phyloP scores from a whole-genome alignment of 1,284 basidiomycete genomes.

The Ganoderma leucocontextum region DNA sequence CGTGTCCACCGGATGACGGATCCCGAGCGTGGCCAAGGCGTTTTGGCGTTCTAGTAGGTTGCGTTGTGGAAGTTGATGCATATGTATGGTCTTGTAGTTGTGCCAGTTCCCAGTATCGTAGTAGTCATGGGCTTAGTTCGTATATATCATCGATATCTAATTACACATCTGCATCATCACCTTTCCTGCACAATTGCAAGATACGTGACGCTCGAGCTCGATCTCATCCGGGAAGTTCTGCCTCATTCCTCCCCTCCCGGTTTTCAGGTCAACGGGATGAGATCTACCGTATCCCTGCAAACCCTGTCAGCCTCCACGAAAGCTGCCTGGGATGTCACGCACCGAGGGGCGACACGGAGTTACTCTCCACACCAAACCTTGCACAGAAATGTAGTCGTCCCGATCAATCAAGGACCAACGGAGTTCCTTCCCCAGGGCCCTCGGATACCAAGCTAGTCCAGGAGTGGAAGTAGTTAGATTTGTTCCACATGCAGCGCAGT shows the following conservation, averaged over 20 bases:
- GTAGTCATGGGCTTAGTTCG: neutral
- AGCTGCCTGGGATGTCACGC: too few species aligned
- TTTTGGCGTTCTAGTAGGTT: conserved; percentile 49
- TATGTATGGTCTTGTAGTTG: neutral
- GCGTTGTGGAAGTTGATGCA: neutral
- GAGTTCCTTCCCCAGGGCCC: neutral
- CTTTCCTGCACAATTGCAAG: neutral
- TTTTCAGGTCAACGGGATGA: too few species aligned
- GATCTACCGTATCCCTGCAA: too few species aligned
- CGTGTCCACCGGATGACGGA: conserved; percentile 84
- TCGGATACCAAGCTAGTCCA: too few species aligned
- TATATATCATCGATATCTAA: neutral
- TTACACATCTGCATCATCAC: neutral
- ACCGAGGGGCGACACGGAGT: too few species aligned
- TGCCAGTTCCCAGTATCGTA: neutral
- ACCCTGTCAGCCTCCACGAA: too few species aligned
- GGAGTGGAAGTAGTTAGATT: too few species aligned
- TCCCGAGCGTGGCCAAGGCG: conserved; percentile 74
- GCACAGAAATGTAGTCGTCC: too few species aligned
- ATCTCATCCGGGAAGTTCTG: too few species aligned
- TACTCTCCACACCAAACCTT: too few species aligned
- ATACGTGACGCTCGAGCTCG: neutral
- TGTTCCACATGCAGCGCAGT: too few species aligned
- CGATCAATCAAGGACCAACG: neutral
- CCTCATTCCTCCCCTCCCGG: too few species aligned